Base-by-base conservation (phyloP, 2,329 filamentous ascomycete species). In the Tolypocladium cylindrosporum region DNA sequence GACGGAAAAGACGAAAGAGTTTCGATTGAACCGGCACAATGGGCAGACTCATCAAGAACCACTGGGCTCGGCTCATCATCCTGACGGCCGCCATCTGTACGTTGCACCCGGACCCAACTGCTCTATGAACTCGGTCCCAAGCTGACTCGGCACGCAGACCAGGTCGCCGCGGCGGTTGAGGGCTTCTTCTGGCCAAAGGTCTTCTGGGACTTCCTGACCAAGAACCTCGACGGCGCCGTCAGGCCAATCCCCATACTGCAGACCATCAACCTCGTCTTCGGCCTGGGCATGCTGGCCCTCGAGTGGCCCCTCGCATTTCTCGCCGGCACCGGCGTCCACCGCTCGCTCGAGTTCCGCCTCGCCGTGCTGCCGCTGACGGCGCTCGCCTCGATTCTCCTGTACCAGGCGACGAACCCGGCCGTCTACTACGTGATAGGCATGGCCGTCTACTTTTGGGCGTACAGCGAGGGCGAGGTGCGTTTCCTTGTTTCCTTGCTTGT, bases 1-100 rank as follows among this genome's bases (percentile, higher is more conserved):
- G 54, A 61, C 42, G 56, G 48, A 57, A 57, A 43, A 56, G 8
- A 14, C 34, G 5, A 16, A 40, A 55, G 36, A 41, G 21, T 31
- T 13, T 19, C 51, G 43, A 57, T 60, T 57, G 19, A 36, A 52
- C 5, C 31, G 56, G 55, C 73, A 77, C 64, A 62, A 99, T 99
- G 94, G 94, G 94, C 74, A 94, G 88, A 76, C 86, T 99, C 71
- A 97, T 99, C 79, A 99, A 99, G 83, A 97, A 97, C 79, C 94
- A 99, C 79, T 96, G 91, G 91, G 94, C 91, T 66, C 88, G 94
- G 61, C 86, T 99, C 68, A 94, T 99, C 70, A 83, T 96, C 74
- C 79, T 99, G 71, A 90, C 90, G 36, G 91, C 94, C 42, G 88
- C 90, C 63, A 74, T 79, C 58, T 92, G 89, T 91, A 84, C 61